A percentile compares a stretch with the other conserved stretches of the same genome.
phyloP scores from a whole-genome alignment of 208 protist genomes.

The Crithidia sp. region DNA sequence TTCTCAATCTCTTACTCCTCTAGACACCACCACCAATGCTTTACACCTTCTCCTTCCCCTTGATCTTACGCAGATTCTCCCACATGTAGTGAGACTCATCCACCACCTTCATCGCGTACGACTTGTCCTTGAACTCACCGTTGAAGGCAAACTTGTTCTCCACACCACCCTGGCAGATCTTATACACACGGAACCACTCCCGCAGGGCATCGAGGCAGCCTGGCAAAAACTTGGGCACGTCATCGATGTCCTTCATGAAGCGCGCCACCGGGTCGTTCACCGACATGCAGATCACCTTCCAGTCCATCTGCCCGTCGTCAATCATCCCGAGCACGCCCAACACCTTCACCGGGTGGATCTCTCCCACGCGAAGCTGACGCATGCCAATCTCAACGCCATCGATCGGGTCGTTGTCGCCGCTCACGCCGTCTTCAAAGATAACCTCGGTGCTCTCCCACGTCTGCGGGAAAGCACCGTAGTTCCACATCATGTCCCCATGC shows the following conservation, averaged over 20 bases:
- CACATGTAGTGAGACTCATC: conserved; percentile 94
- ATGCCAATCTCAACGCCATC: conserved; percentile 93
- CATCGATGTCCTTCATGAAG: conserved; percentile 91
- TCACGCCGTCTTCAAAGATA: conserved; percentile 77
- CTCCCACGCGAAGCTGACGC: conserved; percentile 80
- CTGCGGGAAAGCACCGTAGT: conserved; percentile 97
- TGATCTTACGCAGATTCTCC: conserved; percentile 91
- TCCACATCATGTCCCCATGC: conserved; percentile 96
- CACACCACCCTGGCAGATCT: conserved; percentile 92
- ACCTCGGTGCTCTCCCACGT: conserved; percentile 96
- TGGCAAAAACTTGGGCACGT: conserved; percentile 89
- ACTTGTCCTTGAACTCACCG: conserved; percentile 90
- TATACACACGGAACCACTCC: conserved; percentile 93
- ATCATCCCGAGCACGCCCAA: conserved; percentile 95
- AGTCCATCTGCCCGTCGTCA: conserved; percentile 95
- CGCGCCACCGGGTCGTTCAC: conserved; percentile 88
- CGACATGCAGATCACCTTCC: conserved; percentile 94
- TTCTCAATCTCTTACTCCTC: too few relatives aligned
- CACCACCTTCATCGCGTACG: conserved; percentile 85
- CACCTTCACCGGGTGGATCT: conserved; percentile 86
- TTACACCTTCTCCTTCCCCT: conserved; percentile 80
- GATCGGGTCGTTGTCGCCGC: conserved; percentile 93
- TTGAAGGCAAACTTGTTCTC: conserved; percentile 93
- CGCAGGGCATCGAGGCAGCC: conserved; percentile 89
- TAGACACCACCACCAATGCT: too few relatives aligned